phyloP scores from a whole-genome alignment of 2,329 filamentous ascomycete genomes.

The Cladosporium sp. region DNA sequence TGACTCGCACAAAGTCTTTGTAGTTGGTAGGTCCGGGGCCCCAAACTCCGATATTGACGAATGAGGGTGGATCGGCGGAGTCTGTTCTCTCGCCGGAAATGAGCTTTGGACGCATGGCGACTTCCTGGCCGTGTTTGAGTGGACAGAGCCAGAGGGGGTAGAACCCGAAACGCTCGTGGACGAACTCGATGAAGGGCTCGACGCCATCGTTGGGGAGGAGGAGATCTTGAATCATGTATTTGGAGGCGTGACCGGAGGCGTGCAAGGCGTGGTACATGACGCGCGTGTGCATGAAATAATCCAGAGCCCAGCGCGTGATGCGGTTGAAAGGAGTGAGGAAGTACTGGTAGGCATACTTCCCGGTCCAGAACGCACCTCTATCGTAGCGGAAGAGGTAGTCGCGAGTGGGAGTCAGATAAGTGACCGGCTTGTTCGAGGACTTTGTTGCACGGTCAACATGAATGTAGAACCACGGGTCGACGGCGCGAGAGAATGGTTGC shows the following conservation, averaged over 20 bases:
- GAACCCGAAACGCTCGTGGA: conserved; percentile 43
- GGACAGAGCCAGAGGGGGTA: conserved; percentile 60
- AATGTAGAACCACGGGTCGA: conserved; percentile 50
- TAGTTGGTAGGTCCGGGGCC: conserved; percentile 52
- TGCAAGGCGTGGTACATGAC: conserved; percentile 61
- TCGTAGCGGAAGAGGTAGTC: conserved; percentile 71
- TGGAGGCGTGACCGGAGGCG: conserved; percentile 49
- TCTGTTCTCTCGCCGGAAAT: conserved; percentile 9
- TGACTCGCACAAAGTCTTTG: conserved; percentile 48
- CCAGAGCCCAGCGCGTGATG: conserved; percentile 54
- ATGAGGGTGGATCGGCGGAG: conserved; percentile 19
- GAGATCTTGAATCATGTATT: conserved; percentile 60
- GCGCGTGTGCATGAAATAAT: conserved; percentile 58
- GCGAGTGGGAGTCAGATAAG: conserved; percentile 42
- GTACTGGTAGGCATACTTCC: conserved; percentile 56
- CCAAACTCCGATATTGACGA: conserved; percentile 63
- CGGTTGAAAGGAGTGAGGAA: conserved; percentile 57
- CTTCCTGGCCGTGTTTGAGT: conserved; percentile 26
- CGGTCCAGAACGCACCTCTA: conserved; percentile 63
- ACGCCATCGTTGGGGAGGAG: conserved; percentile 52
- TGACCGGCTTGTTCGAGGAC: conserved; percentile 35
- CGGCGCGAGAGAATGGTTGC: conserved; percentile 37
- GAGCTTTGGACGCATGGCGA: conserved; percentile 17
- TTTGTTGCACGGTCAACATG: conserved; percentile 29
- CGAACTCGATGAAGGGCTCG: conserved; percentile 50